Base-by-base conservation (phyloP, 75 land plant species). In the Pinus albicaulis region DNA sequence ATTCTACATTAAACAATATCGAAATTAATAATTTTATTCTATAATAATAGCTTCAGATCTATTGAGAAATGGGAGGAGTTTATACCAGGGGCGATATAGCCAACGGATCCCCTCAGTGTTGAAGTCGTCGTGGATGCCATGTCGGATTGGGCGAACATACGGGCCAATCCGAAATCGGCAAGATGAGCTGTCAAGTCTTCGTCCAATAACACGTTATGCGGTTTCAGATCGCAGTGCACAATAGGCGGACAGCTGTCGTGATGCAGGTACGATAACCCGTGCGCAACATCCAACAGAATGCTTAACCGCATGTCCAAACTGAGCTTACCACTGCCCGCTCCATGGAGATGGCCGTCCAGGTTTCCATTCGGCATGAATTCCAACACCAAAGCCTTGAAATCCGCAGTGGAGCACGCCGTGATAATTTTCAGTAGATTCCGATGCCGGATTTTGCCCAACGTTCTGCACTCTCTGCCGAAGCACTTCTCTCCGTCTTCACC, bases 321-420 rank as follows among this genome's bases (percentile, higher is more conserved):
- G 73, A 74, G 56, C 4, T 28, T 34, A 2, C 5, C 34, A 4
- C 0, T 5, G 0, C 0, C 11, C 3, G 19, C 36, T 19, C 25
- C 17, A 19, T 84, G 84, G 62, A 84, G 28, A 28, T 57, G 77
- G 11, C 7, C 7, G 56, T 84, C 84, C 22, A 84, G 76, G 56
- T 61, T 81, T 15, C 84, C 84, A 14, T 82, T 84, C 3, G 72
- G 75, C 76, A 64, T 72, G 17, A 81, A 76, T 76, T 82, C 85
- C 72, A 84, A n/a, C 8, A 84, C 61, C 71, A 84, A 41, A 26
- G 80, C 84, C 15, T 74, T 73, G 44, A 74, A 74, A 36, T 79
- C 56, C 10, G 8, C 3, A 3, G 5, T 59, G 17, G 77, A 79
- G 38, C 75, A 72, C 3, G 28, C 56, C 8, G 62, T 76, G n/a